Evolutionary conservation across 306 rosid species (phyloP).

Genomic region (Castanea crenata): DNA sequence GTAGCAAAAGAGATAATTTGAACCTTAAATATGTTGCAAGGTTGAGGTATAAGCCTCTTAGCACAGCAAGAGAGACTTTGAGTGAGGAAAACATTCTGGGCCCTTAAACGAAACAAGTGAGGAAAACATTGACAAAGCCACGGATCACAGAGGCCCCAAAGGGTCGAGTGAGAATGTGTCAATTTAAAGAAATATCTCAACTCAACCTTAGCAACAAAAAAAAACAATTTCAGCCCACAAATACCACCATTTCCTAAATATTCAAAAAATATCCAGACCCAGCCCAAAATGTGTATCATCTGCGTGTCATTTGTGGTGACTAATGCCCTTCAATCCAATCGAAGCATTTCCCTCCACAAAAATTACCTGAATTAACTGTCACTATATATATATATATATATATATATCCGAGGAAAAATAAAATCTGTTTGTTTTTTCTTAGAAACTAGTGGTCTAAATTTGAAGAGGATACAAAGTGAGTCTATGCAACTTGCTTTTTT

Average conservation of each 20-base stretch:
- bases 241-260: not conserved
- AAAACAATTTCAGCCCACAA: not conserved
- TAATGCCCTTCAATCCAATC: conserved; percentile 32
- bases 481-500: not conserved
- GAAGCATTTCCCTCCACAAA: conserved; percentile 54
- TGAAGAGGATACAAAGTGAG: conserved; percentile 21
- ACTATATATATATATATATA: not conserved
- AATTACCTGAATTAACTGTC: conserved; percentile 44
- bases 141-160: too few species aligned
- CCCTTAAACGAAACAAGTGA: too few species aligned
- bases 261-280: not conserved
- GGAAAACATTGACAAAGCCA: too few species aligned
- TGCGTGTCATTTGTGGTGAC: conserved; percentile 43
- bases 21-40: too few species aligned
- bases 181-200: too few species aligned
- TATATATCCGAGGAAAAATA: not conserved
- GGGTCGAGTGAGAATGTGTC: too few species aligned
- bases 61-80: too few species aligned
- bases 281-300: not conserved
- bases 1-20: too few species aligned
- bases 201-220: not conserved
- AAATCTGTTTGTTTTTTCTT: too few species aligned
- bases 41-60: too few species aligned
- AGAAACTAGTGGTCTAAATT: conserved; percentile 44
- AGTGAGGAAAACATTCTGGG: too few species aligned